Base-by-base conservation (phyloP, 331 rosid genomes). In the Rosa hybrid region DNA sequence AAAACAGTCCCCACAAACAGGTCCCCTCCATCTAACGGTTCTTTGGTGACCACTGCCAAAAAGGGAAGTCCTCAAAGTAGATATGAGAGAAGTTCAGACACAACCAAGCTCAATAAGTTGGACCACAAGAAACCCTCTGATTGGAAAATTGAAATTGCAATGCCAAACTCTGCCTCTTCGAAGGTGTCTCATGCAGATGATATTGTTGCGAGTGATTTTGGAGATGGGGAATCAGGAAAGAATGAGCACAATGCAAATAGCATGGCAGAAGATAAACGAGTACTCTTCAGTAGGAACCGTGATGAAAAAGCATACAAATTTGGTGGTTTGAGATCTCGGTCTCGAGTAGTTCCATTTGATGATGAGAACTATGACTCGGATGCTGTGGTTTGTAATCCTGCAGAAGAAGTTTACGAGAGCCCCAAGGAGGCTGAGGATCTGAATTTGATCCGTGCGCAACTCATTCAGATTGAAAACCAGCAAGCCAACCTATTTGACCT, bases 391-490 rank as follows among this genome's bases (percentile, higher is more conserved):
- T 82, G 86, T 70, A 81, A 80, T 76, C 78, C 70, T 27, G 83
- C 75, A 63, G 94, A 91, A 72, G 92, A 85, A 75, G 72, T 53
- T 79, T 84, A 85, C 73, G 98, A 91, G 83, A 88, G 74, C 81
- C 90, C 79, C 56, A 94, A 87, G 87, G 99, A 91, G 78, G 91
- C 77, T 71, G 98, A 92, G 84, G 94, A 89, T 79, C 87, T 96
- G 83, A 88, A 90, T 62, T 68, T 89, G 91, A 93, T 96, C 74
- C 92, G 97, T 8, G 97, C 90, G 50, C 98, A 96, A 75, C 98
- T 96, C 67, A 77, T 92, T 81, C 98, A 96, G 88, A 96, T 96
- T 53, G 99, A 96, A 90, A 93, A 92, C 85, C 99, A 93, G 85
- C 98, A 96, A 79, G 90, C 97, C 49, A 92, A 87, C 85, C 87